A percentile compares a stretch with the other conserved stretches of the same genome.
Evolutionary conservation across 495 filamentous ascomycete species (phyloP).

Genomic region (Friedmanniomyces endolithicus): DNA sequence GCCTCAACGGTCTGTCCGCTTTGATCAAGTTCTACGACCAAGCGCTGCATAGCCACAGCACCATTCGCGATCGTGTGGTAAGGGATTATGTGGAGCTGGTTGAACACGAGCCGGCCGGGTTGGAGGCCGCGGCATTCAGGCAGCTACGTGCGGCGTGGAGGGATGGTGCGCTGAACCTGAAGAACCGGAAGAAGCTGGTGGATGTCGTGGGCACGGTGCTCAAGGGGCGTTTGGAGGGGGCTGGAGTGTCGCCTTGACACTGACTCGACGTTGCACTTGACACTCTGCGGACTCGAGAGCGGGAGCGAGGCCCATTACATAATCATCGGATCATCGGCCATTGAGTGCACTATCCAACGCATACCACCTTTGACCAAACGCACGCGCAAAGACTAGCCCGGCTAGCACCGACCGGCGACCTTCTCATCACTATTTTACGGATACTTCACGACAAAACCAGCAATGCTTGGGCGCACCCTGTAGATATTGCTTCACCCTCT

Average conservation of each 20-base stretch:
- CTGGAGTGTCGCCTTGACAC: background rate
- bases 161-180: conserved; percentile 42
- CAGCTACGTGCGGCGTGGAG: conserved; percentile 40
- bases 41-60: conserved; percentile 37
- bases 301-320: too few species aligned
- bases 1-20: conserved; percentile 40
- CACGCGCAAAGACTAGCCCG: too few species aligned
- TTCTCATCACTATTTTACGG: too few species aligned
- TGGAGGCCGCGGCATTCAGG: conserved; percentile 36
- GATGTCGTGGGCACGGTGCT: conserved; percentile 33
- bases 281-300: too few species aligned
- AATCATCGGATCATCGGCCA: too few species aligned
- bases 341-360: too few species aligned
- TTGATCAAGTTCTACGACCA: conserved; percentile 49
- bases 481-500: too few species aligned
- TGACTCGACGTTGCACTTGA: background rate
- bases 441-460: too few species aligned
- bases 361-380: too few species aligned
- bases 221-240: conserved; percentile 33
- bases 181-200: conserved; percentile 45
- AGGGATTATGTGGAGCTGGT: conserved; percentile 43
- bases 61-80: conserved; percentile 40
- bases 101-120: conserved; percentile 27
- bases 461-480: too few species aligned
- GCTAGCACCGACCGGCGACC: too few species aligned